phyloP scores from a whole-genome alignment of 371 early-diverging fungal species.

The Actinomucor elegans region DNA sequence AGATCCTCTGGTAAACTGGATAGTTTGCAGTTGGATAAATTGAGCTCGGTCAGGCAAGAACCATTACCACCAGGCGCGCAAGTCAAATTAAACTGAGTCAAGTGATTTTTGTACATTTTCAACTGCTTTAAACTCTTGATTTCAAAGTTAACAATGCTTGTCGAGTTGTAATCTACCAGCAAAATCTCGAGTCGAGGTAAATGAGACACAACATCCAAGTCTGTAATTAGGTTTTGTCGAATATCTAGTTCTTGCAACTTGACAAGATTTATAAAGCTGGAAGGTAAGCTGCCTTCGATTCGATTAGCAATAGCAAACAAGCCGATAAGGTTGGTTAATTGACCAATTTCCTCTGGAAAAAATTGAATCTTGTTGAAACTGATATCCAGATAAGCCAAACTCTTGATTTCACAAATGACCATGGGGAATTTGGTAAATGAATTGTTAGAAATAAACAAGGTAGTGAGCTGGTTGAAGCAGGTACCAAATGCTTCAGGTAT shows the following conservation, averaged over 20 bases:
- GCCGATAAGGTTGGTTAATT: constrained; percentile 55
- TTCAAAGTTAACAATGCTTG: constrained; percentile 53
- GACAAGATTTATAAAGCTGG: constrained; percentile 52
- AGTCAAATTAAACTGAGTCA: constrained; percentile 54
- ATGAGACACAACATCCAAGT: constrained; percentile 57
- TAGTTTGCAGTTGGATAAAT: constrained; percentile 74
- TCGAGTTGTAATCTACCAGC: constrained; percentile 70
- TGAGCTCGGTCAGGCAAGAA: constrained; percentile 53
- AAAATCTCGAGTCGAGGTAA: constrained; percentile 62
- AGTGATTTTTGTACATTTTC: constrained; percentile 59
- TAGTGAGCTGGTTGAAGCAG: constrained; percentile 57
- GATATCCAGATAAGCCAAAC: constrained; percentile 74
- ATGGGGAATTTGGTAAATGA: constrained; percentile 55
- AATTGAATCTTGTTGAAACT: constrained; percentile 79
- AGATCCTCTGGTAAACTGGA: constrained; percentile 69
- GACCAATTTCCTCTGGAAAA: constrained; percentile 74
- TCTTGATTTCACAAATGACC: constrained; percentile 47
- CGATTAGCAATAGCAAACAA: constrained; percentile 76
- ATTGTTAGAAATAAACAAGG: constrained; percentile 81
- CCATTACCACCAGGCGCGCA: neutral
- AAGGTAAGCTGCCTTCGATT: constrained; percentile 68
- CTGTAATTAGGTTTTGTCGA: constrained; percentile 71
- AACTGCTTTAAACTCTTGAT: constrained; percentile 43
- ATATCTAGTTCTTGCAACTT: constrained; percentile 74
- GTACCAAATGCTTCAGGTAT: constrained; percentile 64